Conservation (phyloP, 2,329 filamentous ascomycete species). For the Cladophialophora chaetospira region DNA sequence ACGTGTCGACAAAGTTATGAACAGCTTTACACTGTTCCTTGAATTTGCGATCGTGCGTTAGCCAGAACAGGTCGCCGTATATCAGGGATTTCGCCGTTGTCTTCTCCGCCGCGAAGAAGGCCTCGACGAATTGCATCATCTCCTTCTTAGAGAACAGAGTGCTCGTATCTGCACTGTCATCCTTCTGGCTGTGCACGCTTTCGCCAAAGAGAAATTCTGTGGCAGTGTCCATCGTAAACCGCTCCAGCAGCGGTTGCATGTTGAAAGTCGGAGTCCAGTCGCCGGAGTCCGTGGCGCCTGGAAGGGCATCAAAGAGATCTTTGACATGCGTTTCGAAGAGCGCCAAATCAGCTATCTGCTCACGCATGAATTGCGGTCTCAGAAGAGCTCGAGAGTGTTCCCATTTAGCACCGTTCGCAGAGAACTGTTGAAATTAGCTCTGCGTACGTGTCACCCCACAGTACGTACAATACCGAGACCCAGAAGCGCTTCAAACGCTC, state of each 20-base stretch:
- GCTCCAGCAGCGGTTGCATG: slow-evolving; percentile 75
- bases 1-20: slow-evolving; percentile 51
- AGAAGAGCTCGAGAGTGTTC: slow-evolving; percentile 75
- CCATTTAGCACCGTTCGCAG: slow-evolving; percentile 76
- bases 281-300: slow-evolving; percentile 57
- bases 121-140: slow-evolving; percentile 15
- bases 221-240: slow-evolving; percentile 78
- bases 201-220: slow-evolving; percentile 83
- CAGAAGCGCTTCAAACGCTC: slow-evolving; percentile 50
- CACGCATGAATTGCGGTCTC: slow-evolving; percentile 80
- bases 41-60: slow-evolving; percentile 43
- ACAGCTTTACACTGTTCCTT: slow-evolving; percentile 43
- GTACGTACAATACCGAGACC: slow-evolving; percentile 45
- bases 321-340: slow-evolving; percentile 78
- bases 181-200: slow-evolving; percentile 61
- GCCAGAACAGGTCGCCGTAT: slow-evolving; percentile 33
- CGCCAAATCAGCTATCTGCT: slow-evolving; percentile 77
- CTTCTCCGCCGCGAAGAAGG: slow-evolving; percentile 13
- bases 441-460: slow-evolving; percentile 8
- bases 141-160: slow-evolving; percentile 9
- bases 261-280: slow-evolving; percentile 59
- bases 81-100: slow-evolving; percentile 10
- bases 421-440: slow-evolving; percentile 44
- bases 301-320: slow-evolving; percentile 67
- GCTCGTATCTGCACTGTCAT: slow-evolving; percentile 12